Evolutionary conservation across 2,329 filamentous ascomycete genomes (phyloP).

Genomic region (Rhynchosporium graminicola): DNA sequence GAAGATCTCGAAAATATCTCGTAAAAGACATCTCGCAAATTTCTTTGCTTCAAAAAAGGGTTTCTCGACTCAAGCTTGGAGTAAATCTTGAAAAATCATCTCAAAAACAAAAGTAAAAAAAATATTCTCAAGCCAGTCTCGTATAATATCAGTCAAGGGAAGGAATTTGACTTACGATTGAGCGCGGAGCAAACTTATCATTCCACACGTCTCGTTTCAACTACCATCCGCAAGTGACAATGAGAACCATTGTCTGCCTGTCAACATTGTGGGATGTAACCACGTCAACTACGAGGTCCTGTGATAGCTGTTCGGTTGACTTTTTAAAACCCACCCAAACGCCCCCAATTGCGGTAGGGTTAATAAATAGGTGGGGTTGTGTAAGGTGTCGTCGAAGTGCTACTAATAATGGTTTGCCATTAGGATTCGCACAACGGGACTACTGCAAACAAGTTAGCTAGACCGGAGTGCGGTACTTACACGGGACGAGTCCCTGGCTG

Average conservation of each 20-base stretch:
- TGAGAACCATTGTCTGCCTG: not conserved
- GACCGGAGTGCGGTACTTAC: not conserved
- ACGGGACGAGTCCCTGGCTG: slow-evolving; percentile 1
- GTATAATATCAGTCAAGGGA: not conserved
- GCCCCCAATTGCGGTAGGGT: not conserved
- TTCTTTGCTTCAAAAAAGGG: too few relatives aligned
- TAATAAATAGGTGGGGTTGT: slow-evolving; percentile 4
- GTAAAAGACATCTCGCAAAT: too few relatives aligned
- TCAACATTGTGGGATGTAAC: not conserved
- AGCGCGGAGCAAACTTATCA: slow-evolving; percentile 12
- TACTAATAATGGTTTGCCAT: not conserved
- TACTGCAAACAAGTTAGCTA: slow-evolving; percentile 8
- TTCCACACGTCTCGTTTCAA: slow-evolving; percentile 1
- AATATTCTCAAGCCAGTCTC: slow-evolving; percentile 4
- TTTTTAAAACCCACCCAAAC: slow-evolving; percentile 4
- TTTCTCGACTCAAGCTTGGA: not conserved
- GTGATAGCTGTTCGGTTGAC: not conserved
- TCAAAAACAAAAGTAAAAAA: not conserved
- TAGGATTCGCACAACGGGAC: not conserved
- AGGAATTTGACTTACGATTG: not conserved
- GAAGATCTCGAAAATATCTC: not conserved
- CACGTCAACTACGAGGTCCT: not conserved
- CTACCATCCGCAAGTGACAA: not conserved
- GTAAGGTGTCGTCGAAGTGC: not conserved
- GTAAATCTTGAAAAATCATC: not conserved